Conservation (phyloP, 768 basidiomycete genomes). For the Psilocybe cyanescens region DNA sequence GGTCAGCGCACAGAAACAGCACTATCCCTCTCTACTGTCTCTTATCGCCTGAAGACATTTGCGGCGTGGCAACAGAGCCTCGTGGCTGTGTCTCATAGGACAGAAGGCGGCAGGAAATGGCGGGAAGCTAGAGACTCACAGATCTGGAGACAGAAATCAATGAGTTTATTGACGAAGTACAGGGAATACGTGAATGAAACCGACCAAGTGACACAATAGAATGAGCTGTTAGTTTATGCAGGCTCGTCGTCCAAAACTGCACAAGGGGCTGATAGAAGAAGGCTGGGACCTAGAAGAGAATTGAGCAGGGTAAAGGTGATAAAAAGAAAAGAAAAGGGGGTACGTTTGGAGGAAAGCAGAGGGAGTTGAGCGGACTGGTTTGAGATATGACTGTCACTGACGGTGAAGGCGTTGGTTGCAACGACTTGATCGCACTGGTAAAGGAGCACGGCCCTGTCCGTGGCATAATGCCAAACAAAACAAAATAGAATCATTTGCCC, state of each 20-base stretch:
- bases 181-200: background rate
- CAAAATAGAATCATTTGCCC: slow-evolving; percentile 29
- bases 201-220: slow-evolving; percentile 5
- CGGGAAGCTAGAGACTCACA: slow-evolving; percentile 16
- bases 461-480: slow-evolving; percentile 38
- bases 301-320: slow-evolving; percentile 4
- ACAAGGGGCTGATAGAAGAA: slow-evolving; percentile 9
- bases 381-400: slow-evolving; percentile 39
- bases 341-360: background rate
- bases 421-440: slow-evolving; percentile 43
- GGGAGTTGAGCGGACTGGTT: slow-evolving; percentile 7
- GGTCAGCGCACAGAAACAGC: slow-evolving; percentile 20
- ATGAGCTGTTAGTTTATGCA: slow-evolving; percentile 4
- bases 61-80: slow-evolving; percentile 44
- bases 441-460: slow-evolving; percentile 38
- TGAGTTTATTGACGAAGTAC: background rate
- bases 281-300: background rate
- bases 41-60: slow-evolving; percentile 19
- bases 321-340: slow-evolving; percentile 6
- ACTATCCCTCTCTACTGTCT: slow-evolving; percentile 2
- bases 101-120: slow-evolving; percentile 8
- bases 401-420: slow-evolving; percentile 43
- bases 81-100: slow-evolving; percentile 36
- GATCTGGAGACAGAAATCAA: slow-evolving; percentile 21
- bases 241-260: slow-evolving; percentile 3